Evolutionary conservation across 805 yeast genomes (phyloP), one percentile per base, ranked within the genome.

Genomic region (Wickerhamiella allomyrinae): DNA sequence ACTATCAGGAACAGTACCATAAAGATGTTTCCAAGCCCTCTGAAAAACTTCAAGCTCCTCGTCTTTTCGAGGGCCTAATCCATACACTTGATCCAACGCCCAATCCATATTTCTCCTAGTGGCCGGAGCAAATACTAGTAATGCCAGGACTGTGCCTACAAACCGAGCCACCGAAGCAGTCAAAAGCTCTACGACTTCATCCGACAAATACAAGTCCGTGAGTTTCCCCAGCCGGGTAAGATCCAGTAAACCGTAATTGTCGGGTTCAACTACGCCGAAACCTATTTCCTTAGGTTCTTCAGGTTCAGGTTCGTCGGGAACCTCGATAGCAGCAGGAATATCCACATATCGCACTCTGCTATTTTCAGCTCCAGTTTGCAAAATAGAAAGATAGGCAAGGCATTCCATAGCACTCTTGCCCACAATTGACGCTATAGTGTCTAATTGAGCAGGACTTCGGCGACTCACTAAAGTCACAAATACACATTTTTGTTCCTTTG

Each of bases 321-420:
- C 41, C 25, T 50, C 53, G 3, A 31, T 46, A 2, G 53, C 53
- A 9, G 46, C 46, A 14, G 51, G 51, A 11, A 49, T 42, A 9
- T 49, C 53, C 0, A 31, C 46, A 5, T n/a, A 10, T 22, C 37
- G 27, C 11, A 15, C 13, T n/a, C n/a, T n/a, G 14, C 23, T 29
- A 23, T 29, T 7, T 20, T 24, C 20, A 1, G 46, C 24, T 3
- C 31, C 42, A 5, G 11, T 10, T 9, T 27, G 8, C 13, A 50
- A 33, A 7, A 29, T 1, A 2, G 23, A 29, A 2, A 50, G 34
- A 34, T 49, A 50, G 1, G 34, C 15, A 34, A 38, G 40, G 29
- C 54, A 50, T 23, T 50, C 52, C 2, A 34, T 9, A 2, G 43
- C 37, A 11, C 49, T 37, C 34, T 47, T 50, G 11, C 45, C 46